Evolutionary conservation across 108 stramenopile genomes (phyloP).

Genomic region (Cyclotella atomus): DNA sequence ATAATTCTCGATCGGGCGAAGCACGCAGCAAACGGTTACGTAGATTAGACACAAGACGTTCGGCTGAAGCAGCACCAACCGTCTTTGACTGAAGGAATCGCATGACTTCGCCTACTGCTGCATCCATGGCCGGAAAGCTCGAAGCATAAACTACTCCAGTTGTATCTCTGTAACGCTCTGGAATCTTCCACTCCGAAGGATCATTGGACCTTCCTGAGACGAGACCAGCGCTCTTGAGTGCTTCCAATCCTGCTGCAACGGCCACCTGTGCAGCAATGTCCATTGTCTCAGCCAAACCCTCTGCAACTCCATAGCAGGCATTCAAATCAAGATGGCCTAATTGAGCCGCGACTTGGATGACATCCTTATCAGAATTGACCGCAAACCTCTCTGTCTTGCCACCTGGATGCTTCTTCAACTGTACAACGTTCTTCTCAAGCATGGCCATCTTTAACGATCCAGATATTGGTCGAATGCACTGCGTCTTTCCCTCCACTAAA

Average conservation of each 20-base stretch:
- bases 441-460: constrained; percentile 68
- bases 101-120: constrained; percentile 96
- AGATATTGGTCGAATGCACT: constrained; percentile 80
- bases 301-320: constrained; percentile 85
- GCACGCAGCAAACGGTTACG: constrained; percentile 77
- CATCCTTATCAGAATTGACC: constrained; percentile 61
- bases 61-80: constrained; percentile 76
- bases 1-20: constrained; percentile 67
- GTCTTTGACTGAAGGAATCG: constrained; percentile 89
- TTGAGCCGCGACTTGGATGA: constrained; percentile 90
- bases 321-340: constrained; percentile 84
- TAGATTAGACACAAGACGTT: constrained; percentile 80
- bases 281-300: constrained; percentile 93
- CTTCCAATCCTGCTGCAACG: constrained; percentile 95
- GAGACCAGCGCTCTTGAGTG: constrained; percentile 92
- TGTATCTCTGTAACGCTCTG: constrained; percentile 88
- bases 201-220: constrained; percentile 82
- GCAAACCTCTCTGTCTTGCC: constrained; percentile 61
- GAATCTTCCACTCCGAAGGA: constrained; percentile 87
- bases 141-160: constrained; percentile 97
- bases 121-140: constrained; percentile 96
- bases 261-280: constrained; percentile 95
- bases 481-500: constrained; percentile 74
- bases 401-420: constrained; percentile 74
- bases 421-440: constrained; percentile 95